phyloP scores from a whole-genome alignment of 2,329 filamentous ascomycete genomes.

The Alternaria gansuensis region DNA sequence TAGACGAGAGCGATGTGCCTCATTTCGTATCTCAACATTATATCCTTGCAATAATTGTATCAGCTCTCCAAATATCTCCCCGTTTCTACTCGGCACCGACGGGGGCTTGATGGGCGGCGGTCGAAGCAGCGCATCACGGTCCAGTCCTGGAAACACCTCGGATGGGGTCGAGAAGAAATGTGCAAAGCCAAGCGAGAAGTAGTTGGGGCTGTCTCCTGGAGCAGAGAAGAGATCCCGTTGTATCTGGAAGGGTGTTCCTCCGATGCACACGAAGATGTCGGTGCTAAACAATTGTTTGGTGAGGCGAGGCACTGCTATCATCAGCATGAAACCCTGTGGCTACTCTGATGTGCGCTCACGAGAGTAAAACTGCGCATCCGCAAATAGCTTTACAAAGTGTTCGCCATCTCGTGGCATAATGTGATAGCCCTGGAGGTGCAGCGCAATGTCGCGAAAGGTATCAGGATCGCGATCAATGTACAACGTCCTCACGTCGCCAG shows the following conservation, averaged over 20 bases:
- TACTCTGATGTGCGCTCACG: conserved; percentile 59
- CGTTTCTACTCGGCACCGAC: conserved; percentile 78
- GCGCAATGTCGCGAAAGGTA: conserved; percentile 87
- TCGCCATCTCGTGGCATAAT: conserved; percentile 80
- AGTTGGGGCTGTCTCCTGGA: conserved; percentile 93
- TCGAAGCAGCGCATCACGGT: conserved; percentile 78
- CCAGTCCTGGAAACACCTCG: conserved; percentile 85
- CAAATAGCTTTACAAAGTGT: conserved; percentile 91
- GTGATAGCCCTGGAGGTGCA: conserved; percentile 91
- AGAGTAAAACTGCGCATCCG: conserved; percentile 94
- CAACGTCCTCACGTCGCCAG: conserved; percentile 74
- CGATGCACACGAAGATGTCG: conserved; percentile 91
- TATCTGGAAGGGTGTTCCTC: conserved; percentile 86
- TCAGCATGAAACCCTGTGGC: conserved; percentile 22
- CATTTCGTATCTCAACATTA: conserved; percentile 76
- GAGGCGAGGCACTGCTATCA: conserved; percentile 75
- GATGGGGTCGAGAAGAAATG: conserved; percentile 83
- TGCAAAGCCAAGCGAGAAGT: conserved; percentile 89
- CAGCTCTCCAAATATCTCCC: conserved; percentile 84
- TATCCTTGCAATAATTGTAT: conserved; percentile 86
- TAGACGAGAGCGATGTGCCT: conserved; percentile 78
- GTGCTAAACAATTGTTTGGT: conserved; percentile 92
- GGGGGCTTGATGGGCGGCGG: conserved; percentile 88
- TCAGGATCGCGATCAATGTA: conserved; percentile 94
- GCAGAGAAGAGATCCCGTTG: conserved; percentile 85